Base-by-base conservation (phyloP, 768 basidiomycete genomes). In the Austroboletus festivus region DNA sequence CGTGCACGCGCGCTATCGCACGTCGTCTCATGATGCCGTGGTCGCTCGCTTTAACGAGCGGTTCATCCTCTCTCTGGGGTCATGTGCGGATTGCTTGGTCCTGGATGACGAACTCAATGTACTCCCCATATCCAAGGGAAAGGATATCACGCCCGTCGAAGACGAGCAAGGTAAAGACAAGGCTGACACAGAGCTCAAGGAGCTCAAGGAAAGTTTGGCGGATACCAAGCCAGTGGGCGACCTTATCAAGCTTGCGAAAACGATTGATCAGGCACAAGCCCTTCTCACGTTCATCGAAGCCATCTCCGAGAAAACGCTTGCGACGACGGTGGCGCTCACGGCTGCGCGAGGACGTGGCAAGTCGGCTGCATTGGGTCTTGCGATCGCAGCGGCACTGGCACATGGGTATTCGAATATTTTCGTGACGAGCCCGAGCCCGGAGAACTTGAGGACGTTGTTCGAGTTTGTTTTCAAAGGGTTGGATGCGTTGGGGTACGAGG, bases 91-190 rank as follows among this genome's bases (percentile, higher is more conserved):
- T 62, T 97, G 95, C 59, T 76, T 99, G 1, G 84, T 98, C 21
- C 79, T 99, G 42, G 96, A 99, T 62, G 96, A 99, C 61, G 96
- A 99, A 68, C 81, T 99, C 38, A 98, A 98, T 63, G 94, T 98
- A 12, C 81, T 99, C 7, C 96, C 96, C 4, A 84, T 99, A 19
- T 97, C 94, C 4, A 85, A 85, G 23, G 95, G 89, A 34, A 98
- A 98, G 70, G 90, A 97, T 62, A 95, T 98, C 59, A 72, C 73
- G 1, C 81, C 87, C 0, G 65, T 92, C 35, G 73, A 78, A 46
- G 75, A 77, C 16, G 73, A 68, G 38, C 64, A 68, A 12, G 79
- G 67, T 21, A 80, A 65, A 71, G 80, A 67, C 37, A 73, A 77
- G 56, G 73, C 63, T 8, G 83, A 86, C 45, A 66, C 72, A 1